These are phyloP conservation scores for Misopates orontium DNA, from an alignment of 257 asterid species.

Conservation along the genomic window DNA sequence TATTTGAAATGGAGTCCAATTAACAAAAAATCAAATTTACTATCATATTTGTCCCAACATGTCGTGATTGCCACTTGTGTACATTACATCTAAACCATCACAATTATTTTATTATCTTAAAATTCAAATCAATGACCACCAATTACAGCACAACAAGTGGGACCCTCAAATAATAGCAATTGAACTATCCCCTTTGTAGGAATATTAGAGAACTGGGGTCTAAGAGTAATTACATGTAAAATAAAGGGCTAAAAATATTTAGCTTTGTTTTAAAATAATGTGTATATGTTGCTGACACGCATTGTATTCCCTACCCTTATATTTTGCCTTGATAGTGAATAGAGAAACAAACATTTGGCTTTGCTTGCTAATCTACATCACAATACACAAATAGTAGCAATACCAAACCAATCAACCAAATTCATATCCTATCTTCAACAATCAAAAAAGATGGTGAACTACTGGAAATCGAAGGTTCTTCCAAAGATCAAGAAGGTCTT, in stretches of 20 bases:
- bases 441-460: constrained; percentile 48
- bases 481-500: constrained; percentile 85
- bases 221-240: neutral
- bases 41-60: too few relatives aligned
- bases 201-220: too few relatives aligned
- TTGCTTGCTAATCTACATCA: constrained; percentile 7
- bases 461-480: constrained; percentile 84
- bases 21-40: too few relatives aligned
- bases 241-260: neutral
- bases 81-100: too few relatives aligned
- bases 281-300: constrained; percentile 20
- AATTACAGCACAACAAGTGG: too few relatives aligned
- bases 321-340: neutral
- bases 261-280: neutral
- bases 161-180: too few relatives aligned
- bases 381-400: neutral
- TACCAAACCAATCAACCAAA: neutral
- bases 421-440: neutral
- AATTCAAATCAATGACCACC: too few relatives aligned
- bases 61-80: too few relatives aligned
- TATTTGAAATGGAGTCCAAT: too few relatives aligned
- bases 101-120: too few relatives aligned
- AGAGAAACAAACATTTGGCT: constrained; percentile 6
- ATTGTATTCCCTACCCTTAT: constrained; percentile 18
- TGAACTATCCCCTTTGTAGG: too few relatives aligned